Evolutionary conservation across 2,329 filamentous ascomycete species (phyloP).

Genomic region (Ciborinia camelliae): DNA sequence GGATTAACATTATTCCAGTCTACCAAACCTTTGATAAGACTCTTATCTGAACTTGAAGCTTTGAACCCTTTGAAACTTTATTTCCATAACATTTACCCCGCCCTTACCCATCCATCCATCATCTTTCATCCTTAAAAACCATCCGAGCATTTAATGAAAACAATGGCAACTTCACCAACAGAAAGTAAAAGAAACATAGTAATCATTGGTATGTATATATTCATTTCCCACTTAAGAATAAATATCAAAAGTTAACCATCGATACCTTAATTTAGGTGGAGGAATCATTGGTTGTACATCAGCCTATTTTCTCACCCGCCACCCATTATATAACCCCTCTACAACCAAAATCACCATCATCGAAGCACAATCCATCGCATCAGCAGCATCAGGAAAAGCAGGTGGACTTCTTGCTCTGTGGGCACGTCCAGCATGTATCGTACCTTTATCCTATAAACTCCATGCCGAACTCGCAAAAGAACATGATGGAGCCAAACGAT

Average conservation of each 20-base stretch:
- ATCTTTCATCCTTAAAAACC: neutral
- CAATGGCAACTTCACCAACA: neutral
- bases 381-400: constrained; percentile 92
- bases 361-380: constrained; percentile 80
- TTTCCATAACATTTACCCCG: neutral
- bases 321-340: constrained; percentile 72
- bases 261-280: constrained; percentile 49
- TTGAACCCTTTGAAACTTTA: constrained; percentile 4
- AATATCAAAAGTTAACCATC: neutral
- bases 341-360: constrained; percentile 79
- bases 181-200: constrained; percentile 33
- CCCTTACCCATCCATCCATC: neutral
- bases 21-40: too few species aligned
- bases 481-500: constrained; percentile 71
- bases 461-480: constrained; percentile 82
- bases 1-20: too few species aligned
- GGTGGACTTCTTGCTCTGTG: constrained; percentile 86
- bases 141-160: neutral
- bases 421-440: constrained; percentile 83
- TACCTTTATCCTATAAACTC: constrained; percentile 79
- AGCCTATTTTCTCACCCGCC: constrained; percentile 86
- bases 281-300: constrained; percentile 91
- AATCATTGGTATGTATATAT: constrained; percentile 45
- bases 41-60: neutral
- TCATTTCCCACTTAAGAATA: constrained; percentile 50